Evolutionary conservation across 768 basidiomycete species (phyloP), one percentile per base, ranked within the genome.

Genomic region (Russula dissimulans): DNA sequence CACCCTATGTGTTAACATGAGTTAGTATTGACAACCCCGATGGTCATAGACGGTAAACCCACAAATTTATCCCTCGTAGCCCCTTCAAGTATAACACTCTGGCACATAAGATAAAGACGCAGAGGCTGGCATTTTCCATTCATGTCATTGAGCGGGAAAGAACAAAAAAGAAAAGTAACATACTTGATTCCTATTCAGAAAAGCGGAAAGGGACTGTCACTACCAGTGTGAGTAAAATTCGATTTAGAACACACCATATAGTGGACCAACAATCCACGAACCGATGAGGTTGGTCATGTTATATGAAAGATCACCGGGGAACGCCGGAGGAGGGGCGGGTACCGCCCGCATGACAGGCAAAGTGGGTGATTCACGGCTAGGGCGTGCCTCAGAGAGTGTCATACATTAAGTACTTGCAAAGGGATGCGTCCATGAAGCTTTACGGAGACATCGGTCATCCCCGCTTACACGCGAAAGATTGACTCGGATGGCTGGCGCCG

Each of bases 161-260:
- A 12, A n/a, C 26, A 55, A 4, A 26, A 26, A 26, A 26, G 22
- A 26, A 26, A 26, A 15, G 8, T 0, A 0, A 14, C 59, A 18
- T 29, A 60, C 59, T 60, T 60, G 5, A 60, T 55, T 22, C 59
- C 59, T 60, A 47, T 18, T 38, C 29, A 26, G n/a, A 54, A 9
- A 11, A 9, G 41, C 4, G 14, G 41, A 15, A 15, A 15, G 2
- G 22, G 22, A 26, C 22, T 26, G 22, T 26, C 22, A 26, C 22
- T 26, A 26, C 22, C 22, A 26, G 22, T 26, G 22, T 26, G 22
- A 26, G 22, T 26, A 2, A 26, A 26, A 26, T 26, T 1, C 2
- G 22, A 26, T 26, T 12, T 15, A 32, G 5, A 31, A 49, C 59
- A n/a, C 47, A 60, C 59, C 59, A 5, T 55, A 60, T 11, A 60